These are phyloP conservation scores for Scorias spongiosa DNA, from an alignment of 2,329 filamentous ascomycete species.

Conservation along the genomic window DNA sequence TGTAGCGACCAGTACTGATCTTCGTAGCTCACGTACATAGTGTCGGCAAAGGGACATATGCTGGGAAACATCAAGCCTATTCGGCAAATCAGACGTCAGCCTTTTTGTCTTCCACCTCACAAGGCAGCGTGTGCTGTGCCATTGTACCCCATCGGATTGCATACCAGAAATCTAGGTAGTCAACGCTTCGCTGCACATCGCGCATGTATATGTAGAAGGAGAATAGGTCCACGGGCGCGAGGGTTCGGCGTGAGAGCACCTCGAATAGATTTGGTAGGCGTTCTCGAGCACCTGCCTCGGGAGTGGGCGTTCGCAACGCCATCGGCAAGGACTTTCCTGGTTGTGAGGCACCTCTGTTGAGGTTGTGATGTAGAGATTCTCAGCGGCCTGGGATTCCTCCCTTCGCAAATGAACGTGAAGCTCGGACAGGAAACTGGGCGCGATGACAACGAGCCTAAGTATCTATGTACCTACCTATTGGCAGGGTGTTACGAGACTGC, in stretches of 20 bases:
- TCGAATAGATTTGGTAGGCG: conserved; percentile 89
- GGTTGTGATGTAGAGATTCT: no score
- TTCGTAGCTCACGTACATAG: conserved; percentile 86
- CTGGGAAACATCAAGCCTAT: conserved; percentile 95
- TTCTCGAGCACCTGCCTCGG: conserved; percentile 41
- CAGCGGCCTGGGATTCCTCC: no score
- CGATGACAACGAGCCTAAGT: no score
- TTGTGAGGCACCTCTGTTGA: no score
- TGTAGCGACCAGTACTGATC: conserved; percentile 84
- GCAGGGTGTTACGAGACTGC: no score
- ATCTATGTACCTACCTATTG: no score
- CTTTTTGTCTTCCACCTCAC: neutral
- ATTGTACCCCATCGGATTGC: neutral
- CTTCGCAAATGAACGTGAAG: no score
- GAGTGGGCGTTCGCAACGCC: conserved; percentile 16
- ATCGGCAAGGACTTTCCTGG: conserved; percentile 3
- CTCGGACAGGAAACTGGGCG: no score
- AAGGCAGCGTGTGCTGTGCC: no score
- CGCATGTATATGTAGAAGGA: conserved; percentile 99
- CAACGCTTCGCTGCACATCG: conserved; percentile 92
- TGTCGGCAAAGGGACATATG: conserved; percentile 96
- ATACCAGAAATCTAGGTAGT: conserved; percentile 97
- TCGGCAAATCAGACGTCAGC: neutral
- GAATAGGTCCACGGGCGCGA: conserved; percentile 89
- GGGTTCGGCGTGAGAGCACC: conserved; percentile 83